Conservation (phyloP, 768 basidiomycete species). For the Sarcodon sp. region DNA sequence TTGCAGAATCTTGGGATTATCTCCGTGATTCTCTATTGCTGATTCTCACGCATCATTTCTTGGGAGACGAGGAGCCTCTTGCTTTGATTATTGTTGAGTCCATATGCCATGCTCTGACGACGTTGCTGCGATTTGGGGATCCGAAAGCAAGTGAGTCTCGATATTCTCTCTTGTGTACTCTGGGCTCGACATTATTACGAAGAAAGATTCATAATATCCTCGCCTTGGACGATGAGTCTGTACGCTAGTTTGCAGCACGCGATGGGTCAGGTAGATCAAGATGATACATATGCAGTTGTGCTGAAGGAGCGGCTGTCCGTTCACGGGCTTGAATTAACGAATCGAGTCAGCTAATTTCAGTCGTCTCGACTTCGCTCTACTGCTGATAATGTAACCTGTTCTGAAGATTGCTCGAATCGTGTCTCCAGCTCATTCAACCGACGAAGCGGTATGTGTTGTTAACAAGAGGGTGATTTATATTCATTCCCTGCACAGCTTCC, state of each 20-base stretch:
- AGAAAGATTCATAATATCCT: slow-evolving; percentile 7
- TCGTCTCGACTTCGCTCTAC: too few relatives aligned
- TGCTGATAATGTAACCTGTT: too few relatives aligned
- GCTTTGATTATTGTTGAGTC: slow-evolving; percentile 34
- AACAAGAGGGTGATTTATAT: too few relatives aligned
- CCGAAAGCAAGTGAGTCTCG: slow-evolving; percentile 5
- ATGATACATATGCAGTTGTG: neutral
- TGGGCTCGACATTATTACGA: too few relatives aligned
- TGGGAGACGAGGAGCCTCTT: slow-evolving; percentile 35
- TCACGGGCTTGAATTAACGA: neutral
- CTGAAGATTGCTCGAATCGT: too few relatives aligned
- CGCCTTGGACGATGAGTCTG: slow-evolving; percentile 41
- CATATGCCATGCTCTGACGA: slow-evolving; percentile 35
- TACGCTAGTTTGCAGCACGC: slow-evolving; percentile 18
- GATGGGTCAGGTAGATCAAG: neutral
- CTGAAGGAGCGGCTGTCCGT: neutral
- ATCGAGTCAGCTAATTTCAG: neutral
- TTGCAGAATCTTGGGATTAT: slow-evolving; percentile 41
- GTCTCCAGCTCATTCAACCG: too few relatives aligned
- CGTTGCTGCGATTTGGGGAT: slow-evolving; percentile 15
- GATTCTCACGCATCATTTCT: slow-evolving; percentile 30
- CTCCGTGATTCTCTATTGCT: slow-evolving; percentile 35
- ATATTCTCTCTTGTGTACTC: neutral
- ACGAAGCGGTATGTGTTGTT: too few relatives aligned
- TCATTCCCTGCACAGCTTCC: too few relatives aligned